These are phyloP conservation scores for Stipa capillata DNA, from an alignment of 176 grass and related monocot species.

Conservation along the genomic window DNA sequence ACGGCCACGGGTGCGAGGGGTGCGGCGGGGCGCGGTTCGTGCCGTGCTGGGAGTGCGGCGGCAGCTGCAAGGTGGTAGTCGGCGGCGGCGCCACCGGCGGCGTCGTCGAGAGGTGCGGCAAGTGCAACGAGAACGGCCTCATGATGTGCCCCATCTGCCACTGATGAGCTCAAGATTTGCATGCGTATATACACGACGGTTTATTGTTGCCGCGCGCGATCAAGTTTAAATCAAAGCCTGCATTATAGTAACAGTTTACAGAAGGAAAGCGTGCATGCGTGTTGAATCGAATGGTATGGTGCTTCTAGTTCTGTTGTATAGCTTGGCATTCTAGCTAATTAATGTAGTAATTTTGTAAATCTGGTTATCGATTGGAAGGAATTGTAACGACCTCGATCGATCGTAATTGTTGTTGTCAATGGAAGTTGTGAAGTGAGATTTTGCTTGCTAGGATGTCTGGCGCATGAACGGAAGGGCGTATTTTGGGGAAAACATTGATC, in stretches of 20 bases:
- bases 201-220: not conserved
- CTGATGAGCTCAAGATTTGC: slow-evolving; percentile 7
- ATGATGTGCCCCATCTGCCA: slow-evolving; percentile 88
- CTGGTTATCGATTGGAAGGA: not conserved
- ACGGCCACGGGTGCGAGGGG: slow-evolving; percentile 57
- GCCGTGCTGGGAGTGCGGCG: slow-evolving; percentile 78
- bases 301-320: not conserved
- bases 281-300: not conserved
- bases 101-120: slow-evolving; percentile 42
- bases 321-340: not conserved
- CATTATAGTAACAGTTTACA: not conserved
- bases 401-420: no score
- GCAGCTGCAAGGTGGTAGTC: slow-evolving; percentile 64
- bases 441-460: no score
- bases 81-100: no score
- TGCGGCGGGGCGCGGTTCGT: slow-evolving; percentile 79
- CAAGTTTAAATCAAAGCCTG: not conserved
- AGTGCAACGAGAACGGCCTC: slow-evolving; percentile 92
- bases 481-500: no score
- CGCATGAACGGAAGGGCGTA: no score
- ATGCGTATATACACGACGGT: not conserved
- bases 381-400: no score
- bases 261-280: not conserved
- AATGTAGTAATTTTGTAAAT: not conserved
- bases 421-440: no score